A percentile compares a stretch with the other conserved stretches of the same genome.
Conservation (phyloP, 148 eudicot genomes). For the Gaultheria prostrata region DNA sequence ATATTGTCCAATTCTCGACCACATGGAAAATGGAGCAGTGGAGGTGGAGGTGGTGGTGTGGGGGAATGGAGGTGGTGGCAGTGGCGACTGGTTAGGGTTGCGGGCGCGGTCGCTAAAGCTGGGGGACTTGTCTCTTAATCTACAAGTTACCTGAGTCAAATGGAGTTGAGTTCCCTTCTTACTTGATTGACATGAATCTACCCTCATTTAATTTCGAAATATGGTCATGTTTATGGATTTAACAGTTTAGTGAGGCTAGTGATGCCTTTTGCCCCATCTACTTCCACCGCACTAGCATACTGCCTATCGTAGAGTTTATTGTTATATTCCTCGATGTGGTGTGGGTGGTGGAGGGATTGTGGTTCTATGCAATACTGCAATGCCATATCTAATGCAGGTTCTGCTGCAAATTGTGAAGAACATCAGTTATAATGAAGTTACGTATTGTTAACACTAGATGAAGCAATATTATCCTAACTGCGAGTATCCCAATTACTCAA, state of each 20-base stretch:
- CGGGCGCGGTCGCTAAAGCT: neutral
- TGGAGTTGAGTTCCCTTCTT: neutral
- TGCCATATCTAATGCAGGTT: neutral
- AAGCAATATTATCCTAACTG: neutral
- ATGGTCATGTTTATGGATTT: neutral
- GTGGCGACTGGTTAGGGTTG: neutral
- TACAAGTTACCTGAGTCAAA: neutral
- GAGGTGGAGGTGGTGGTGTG: neutral
- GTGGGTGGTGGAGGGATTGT: neutral
- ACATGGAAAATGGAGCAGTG: neutral
- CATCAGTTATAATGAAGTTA: neutral
- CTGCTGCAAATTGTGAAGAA: neutral
- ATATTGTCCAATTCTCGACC: neutral
- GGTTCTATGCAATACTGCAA: neutral
- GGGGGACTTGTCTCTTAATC: neutral
- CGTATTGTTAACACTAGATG: neutral
- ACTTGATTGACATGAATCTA: slow-evolving; percentile 5
- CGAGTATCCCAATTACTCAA: neutral
- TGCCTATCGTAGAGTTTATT: neutral
- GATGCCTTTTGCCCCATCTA: neutral
- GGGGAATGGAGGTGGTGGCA: neutral
- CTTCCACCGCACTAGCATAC: neutral
- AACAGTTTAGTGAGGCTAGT: neutral
- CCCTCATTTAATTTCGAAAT: neutral
- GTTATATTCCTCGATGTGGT: neutral